Evolutionary conservation across 306 rosid species (phyloP), one percentile per base, ranked within the genome.

Genomic region (Dicorynia guianensis): DNA sequence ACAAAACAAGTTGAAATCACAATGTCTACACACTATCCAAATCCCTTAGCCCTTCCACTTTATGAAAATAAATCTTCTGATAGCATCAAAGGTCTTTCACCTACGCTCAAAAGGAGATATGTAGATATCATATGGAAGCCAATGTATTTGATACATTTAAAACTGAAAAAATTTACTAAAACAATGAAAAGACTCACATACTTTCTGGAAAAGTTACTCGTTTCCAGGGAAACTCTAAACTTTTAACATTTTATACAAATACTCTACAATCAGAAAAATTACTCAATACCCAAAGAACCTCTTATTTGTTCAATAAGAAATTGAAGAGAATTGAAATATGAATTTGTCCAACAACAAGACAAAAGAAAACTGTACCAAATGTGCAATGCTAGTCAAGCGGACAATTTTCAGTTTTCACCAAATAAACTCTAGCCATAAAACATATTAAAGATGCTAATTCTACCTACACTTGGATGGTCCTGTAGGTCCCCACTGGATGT

Each of bases 401-500:
- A 69, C 18, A 25, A 25, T 25, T 25, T 25, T 60, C n/a, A 79
- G 2, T 40, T 58, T 64, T 60, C 50, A 19, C 60, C 54, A 73
- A 74, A 66, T 62, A 67, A 64, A 71, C 47, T 75, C 56, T 47
- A 53, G 70, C 74, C 76, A 34, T 65, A 39, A 73, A 58, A 65
- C 72, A 59, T 35, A 35, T 54, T 50, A 66, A 77, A 81, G 81
- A 69, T 71, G 79, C 81, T 56, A 78, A 71, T 75, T 85, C 86
- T 78, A 85, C 80, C 81, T 71, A 75, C 55, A 69, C 68, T 65
- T 54, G 76, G 67, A 78, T 70, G 74, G 81, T 81, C 83, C 79
- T 66, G 79, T 64, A 70, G 84, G 81, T 70, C 55, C 44, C 74
- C 81, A 61, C 83, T 60, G 81, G 72, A 74, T n/a, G 78, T 49